A percentile compares a stretch with the other conserved stretches of the same genome.
These are phyloP conservation scores for Emericellopsis cladophorae DNA, from an alignment of 2,329 filamentous ascomycete genomes.

Conservation along the genomic window DNA sequence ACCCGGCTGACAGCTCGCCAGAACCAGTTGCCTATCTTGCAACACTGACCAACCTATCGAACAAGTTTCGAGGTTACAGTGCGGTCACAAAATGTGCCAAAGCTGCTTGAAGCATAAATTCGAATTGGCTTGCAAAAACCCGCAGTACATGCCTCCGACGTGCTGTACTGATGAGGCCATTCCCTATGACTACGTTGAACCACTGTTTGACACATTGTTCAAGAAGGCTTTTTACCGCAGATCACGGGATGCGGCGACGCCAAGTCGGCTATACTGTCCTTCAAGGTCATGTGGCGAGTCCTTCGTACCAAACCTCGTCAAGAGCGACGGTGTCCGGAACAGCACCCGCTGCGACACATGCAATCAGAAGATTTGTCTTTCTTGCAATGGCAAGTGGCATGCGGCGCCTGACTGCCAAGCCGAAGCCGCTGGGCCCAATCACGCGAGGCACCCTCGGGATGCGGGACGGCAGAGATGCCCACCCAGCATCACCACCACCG, in stretches of 20 bases:
- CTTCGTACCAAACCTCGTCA: constrained; percentile 63
- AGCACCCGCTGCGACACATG: constrained; percentile 61
- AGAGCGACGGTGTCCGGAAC: constrained; percentile 43
- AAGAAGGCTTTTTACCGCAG: constrained; percentile 73
- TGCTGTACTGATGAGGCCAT: constrained; percentile 69
- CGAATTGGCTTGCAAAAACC: constrained; percentile 61
- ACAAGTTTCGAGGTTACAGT: constrained; percentile 59
- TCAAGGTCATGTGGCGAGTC: constrained; percentile 60
- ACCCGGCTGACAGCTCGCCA: too few species aligned
- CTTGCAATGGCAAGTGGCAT: constrained; percentile 68
- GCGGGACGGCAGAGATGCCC: constrained; percentile 67
- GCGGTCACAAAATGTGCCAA: constrained; percentile 73
- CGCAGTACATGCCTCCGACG: constrained; percentile 71
- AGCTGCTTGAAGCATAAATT: constrained; percentile 64
- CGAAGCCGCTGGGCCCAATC: constrained; percentile 50
- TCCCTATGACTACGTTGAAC: constrained; percentile 62
- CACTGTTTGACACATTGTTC: constrained; percentile 60
- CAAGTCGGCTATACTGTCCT: constrained; percentile 69
- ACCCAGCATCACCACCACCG: constrained; percentile 60
- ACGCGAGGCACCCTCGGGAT: constrained; percentile 53
- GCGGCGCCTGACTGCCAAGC: constrained; percentile 54
- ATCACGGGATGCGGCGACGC: constrained; percentile 62
- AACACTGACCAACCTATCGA: constrained; percentile 6
- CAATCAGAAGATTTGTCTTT: constrained; percentile 59
- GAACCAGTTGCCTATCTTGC: too few species aligned